phyloP scores from a whole-genome alignment of 441 rosid genomes.

The Jatropha podagrica region DNA sequence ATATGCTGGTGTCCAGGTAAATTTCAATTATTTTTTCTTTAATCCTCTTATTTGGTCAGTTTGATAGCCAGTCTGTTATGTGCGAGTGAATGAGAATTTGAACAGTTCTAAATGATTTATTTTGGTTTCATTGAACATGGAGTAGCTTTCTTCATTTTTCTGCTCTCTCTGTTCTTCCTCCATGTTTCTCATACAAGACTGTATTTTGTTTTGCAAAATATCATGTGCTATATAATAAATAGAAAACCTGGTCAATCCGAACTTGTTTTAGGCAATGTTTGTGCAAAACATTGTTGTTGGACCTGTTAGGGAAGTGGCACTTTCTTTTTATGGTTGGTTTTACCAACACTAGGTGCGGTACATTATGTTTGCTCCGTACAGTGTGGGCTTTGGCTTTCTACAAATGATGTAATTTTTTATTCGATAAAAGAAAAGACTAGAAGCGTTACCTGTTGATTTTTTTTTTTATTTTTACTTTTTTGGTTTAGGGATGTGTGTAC shows the following conservation, averaged over 20 bases:
- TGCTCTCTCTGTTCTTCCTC: background rate
- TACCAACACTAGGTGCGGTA: background rate
- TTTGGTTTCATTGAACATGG: background rate
- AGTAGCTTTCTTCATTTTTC: background rate
- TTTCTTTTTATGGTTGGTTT: background rate
- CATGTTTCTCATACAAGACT: background rate
- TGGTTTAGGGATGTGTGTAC: background rate
- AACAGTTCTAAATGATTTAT: background rate
- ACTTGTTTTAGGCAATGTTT: background rate
- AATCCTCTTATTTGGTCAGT: slow-evolving; percentile 13
- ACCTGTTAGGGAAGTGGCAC: background rate
- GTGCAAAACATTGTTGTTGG: background rate
- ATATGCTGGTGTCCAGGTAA: slow-evolving; percentile 98
- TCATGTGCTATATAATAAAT: background rate
- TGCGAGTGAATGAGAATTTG: background rate
- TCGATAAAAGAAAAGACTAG: background rate
- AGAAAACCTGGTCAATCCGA: background rate
- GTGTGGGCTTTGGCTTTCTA: background rate
- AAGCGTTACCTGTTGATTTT: background rate
- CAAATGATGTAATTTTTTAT: background rate
- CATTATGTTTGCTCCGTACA: background rate
- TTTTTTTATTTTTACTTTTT: background rate
- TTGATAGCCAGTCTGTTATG: background rate
- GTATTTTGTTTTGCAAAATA: background rate
- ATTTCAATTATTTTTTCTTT: slow-evolving; percentile 26